Conservation (phyloP, 306 rosid species). For the Cotoneaster glaucophyllus region DNA sequence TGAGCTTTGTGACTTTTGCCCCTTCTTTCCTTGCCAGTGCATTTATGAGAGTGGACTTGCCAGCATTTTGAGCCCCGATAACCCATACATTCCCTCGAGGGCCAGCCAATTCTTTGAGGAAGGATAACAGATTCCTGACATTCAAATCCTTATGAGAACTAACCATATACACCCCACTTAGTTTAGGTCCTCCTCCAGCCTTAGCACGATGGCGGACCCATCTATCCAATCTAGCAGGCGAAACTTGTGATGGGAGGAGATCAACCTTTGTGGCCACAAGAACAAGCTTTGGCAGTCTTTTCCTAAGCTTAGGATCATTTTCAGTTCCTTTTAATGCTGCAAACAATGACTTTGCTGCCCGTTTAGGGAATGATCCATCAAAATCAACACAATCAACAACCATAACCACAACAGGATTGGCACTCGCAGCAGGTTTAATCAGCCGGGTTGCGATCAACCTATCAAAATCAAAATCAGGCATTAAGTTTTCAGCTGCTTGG, state of each 20-base stretch:
- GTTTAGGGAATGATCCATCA: constrained; percentile 82
- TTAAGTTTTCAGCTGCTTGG: constrained; percentile 72
- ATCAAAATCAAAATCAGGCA: constrained; percentile 92
- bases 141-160: constrained; percentile 81
- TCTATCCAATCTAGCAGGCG: constrained; percentile 83
- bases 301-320: constrained; percentile 47
- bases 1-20: constrained; percentile 70
- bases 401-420: constrained; percentile 69
- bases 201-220: constrained; percentile 85
- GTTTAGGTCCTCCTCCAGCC: constrained; percentile 74
- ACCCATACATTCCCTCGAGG: constrained; percentile 99
- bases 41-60: constrained; percentile 89
- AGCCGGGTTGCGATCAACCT: constrained; percentile 65
- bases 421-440: constrained; percentile 62
- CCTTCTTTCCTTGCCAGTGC: constrained; percentile 73
- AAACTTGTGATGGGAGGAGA: constrained; percentile 74
- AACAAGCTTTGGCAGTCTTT: constrained; percentile 70
- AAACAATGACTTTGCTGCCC: constrained; percentile 71
- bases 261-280: constrained; percentile 94
- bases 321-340: constrained; percentile 46
- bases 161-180: constrained; percentile 72
- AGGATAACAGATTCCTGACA: constrained; percentile 67
- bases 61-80: constrained; percentile 93
- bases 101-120: constrained; percentile 69
- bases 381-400: constrained; percentile 96